Conservation (phyloP, 2,329 filamentous ascomycete genomes). For the Aureobasidium sp. region DNA sequence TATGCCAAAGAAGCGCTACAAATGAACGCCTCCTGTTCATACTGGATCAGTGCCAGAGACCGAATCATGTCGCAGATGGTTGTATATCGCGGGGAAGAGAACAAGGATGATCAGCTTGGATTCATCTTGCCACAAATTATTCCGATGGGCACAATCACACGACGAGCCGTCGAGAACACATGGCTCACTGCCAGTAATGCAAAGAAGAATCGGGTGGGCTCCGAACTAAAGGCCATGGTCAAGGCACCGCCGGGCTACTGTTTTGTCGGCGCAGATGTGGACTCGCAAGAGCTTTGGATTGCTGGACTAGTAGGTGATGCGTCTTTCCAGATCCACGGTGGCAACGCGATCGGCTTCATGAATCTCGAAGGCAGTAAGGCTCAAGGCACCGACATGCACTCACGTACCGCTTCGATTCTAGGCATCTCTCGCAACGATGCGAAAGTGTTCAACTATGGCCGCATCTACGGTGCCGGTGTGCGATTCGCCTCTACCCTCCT, state of each 20-base stretch:
- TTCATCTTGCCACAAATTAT: slow-evolving; percentile 94
- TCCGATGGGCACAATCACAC: slow-evolving; percentile 95
- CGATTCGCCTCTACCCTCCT: slow-evolving; percentile 88
- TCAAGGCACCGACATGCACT: slow-evolving; percentile 89
- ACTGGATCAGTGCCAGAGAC: slow-evolving; percentile 95
- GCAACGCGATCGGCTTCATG: slow-evolving; percentile 98
- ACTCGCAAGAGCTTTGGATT: slow-evolving; percentile 97
- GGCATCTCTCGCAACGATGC: slow-evolving; percentile 93
- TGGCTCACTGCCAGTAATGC: slow-evolving; percentile 98
- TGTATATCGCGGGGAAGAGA: slow-evolving; percentile 66
- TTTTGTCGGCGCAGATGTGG: slow-evolving; percentile 95
- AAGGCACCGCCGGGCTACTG: slow-evolving; percentile 82
- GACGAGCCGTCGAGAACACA: slow-evolving; percentile 91
- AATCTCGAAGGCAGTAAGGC: slow-evolving; percentile 93
- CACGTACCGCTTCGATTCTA: slow-evolving; percentile 82
- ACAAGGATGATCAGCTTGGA: slow-evolving; percentile 43
- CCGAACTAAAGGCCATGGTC: slow-evolving; percentile 95
- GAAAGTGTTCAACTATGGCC: slow-evolving; percentile 97
- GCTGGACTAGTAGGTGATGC: slow-evolving; percentile 91
- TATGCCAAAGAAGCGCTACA: slow-evolving; percentile 93
- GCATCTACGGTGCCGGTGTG: slow-evolving; percentile 95
- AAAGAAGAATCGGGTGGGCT: slow-evolving; percentile 91
- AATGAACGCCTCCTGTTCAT: slow-evolving; percentile 98
- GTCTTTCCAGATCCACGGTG: slow-evolving; percentile 89
- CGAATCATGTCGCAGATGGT: slow-evolving; percentile 94